Conservation (phyloP, 2,329 filamentous ascomycete genomes). For the Raffaelea deltoideospora region DNA sequence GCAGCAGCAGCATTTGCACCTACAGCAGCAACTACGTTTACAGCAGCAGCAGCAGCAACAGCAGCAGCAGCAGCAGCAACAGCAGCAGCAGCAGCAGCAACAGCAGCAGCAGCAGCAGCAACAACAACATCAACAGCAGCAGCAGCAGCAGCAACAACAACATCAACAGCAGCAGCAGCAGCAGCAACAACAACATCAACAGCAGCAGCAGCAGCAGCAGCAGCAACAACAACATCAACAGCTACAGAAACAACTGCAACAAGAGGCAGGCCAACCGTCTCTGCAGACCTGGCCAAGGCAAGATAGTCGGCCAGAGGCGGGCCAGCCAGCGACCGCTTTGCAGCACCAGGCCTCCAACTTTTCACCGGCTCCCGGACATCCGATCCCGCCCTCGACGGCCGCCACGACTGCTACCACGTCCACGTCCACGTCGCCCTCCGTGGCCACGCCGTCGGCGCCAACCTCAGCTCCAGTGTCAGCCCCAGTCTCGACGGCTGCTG, state of each 20-base stretch:
- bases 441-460: too few relatives aligned
- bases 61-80: background rate
- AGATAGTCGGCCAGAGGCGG: background rate
- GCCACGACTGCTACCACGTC: too few relatives aligned
- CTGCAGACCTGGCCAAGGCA: background rate
- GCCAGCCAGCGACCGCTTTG: too few relatives aligned
- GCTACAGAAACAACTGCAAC: background rate
- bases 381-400: background rate
- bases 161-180: conserved; percentile 1
- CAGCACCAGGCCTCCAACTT: too few relatives aligned
- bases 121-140: conserved; percentile 1
- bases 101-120: background rate
- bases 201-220: background rate
- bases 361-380: background rate
- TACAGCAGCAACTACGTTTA: background rate
- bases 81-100: background rate
- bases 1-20: background rate
- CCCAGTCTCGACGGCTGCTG: too few relatives aligned
- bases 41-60: conserved; percentile 1
- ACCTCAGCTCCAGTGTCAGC: too few relatives aligned
- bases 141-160: conserved; percentile 1
- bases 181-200: background rate
- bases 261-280: background rate
- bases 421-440: too few relatives aligned
- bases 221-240: background rate